Percentiles rank a stretch among this genome's conserved stretches.
These are phyloP conservation scores for Alternaria panax DNA, from an alignment of 2,329 filamentous ascomycete genomes.

Conservation along the genomic window DNA sequence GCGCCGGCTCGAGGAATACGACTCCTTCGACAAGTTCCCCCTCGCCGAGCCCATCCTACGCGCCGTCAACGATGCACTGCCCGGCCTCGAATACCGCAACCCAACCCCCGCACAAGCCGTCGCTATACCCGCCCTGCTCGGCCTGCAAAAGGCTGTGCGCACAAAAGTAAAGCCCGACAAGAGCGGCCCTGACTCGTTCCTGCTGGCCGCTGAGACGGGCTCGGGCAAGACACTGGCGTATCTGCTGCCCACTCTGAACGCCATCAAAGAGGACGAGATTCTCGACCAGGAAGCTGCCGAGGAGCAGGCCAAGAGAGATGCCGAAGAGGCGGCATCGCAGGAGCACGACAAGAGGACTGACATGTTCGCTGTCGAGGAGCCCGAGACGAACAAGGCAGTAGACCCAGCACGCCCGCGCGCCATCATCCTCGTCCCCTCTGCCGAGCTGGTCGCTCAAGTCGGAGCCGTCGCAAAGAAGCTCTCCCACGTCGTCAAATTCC, in stretches of 20 bases:
- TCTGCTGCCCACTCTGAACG: constrained; percentile 82
- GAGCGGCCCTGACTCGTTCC: constrained; percentile 68
- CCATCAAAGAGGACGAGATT: constrained; percentile 75
- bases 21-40: constrained; percentile 81
- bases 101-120: constrained; percentile 91
- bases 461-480: constrained; percentile 80
- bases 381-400: constrained; percentile 65
- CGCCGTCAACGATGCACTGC: constrained; percentile 79
- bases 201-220: constrained; percentile 94
- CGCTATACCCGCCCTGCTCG: constrained; percentile 82
- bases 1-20: constrained; percentile 68
- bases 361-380: constrained; percentile 67
- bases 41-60: constrained; percentile 75
- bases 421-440: constrained; percentile 87
- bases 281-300: constrained; percentile 58
- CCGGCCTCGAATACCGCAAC: constrained; percentile 74
- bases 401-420: constrained; percentile 81
- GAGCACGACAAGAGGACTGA: constrained; percentile 49
- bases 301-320: constrained; percentile 60
- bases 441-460: constrained; percentile 90
- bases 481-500: constrained; percentile 86
- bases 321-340: constrained; percentile 55
- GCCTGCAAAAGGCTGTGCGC: constrained; percentile 56
- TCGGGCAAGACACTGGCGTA: constrained; percentile 98
- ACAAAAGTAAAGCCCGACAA: constrained; percentile 35